Conservation (phyloP, 192 early-diverging fungal genomes). For the Coemansia sp. region DNA sequence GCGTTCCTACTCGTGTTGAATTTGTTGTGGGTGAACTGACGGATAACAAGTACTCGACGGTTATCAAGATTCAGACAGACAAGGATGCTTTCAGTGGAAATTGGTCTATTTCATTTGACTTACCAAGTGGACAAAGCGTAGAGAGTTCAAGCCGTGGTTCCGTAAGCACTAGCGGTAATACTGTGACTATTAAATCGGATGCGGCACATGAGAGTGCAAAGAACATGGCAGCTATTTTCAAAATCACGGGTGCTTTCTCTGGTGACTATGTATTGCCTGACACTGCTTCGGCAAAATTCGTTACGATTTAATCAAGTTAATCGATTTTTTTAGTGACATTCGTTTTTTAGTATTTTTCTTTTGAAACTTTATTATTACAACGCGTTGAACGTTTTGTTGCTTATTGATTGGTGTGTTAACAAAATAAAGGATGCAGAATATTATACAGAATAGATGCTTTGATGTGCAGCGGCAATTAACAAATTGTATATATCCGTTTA, state of each 20-base stretch:
- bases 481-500: too few species aligned
- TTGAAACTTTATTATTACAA: background rate
- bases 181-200: slow-evolving; percentile 37
- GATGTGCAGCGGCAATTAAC: too few species aligned
- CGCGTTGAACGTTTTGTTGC: too few species aligned
- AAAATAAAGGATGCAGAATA: too few species aligned
- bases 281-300: slow-evolving; percentile 19
- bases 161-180: slow-evolving; percentile 12
- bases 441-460: too few species aligned
- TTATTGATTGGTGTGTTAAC: too few species aligned
- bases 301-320: slow-evolving; percentile 15
- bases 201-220: slow-evolving; percentile 16
- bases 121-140: slow-evolving; percentile 36
- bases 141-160: slow-evolving; percentile 39
- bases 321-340: too few species aligned
- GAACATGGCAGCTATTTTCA: slow-evolving; percentile 47
- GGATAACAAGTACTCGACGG: slow-evolving; percentile 32
- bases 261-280: slow-evolving; percentile 35
- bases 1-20: slow-evolving; percentile 36
- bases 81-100: slow-evolving; percentile 37
- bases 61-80: slow-evolving; percentile 45
- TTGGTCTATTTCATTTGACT: slow-evolving; percentile 41
- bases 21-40: slow-evolving; percentile 36
- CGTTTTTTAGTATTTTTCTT: background rate
- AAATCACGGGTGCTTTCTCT: slow-evolving; percentile 29